Evolutionary conservation across 2,329 filamentous ascomycete species (phyloP).

Genomic region (Macrophomina phaseolina): DNA sequence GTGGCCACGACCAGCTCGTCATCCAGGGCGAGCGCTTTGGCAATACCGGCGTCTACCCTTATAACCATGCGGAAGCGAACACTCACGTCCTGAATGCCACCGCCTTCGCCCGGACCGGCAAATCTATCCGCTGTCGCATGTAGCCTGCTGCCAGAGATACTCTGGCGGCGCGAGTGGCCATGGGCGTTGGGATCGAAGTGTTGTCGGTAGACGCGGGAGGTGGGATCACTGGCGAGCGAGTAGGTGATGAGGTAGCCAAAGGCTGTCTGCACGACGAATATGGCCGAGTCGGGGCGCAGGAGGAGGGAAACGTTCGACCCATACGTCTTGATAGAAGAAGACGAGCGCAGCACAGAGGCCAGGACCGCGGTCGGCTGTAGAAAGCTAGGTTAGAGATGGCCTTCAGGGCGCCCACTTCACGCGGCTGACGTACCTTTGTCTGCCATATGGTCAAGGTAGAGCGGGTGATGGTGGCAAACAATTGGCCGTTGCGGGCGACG

Average conservation of each 20-base stretch:
- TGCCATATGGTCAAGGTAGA: slow-evolving; percentile 95
- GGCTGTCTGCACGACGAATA: slow-evolving; percentile 87
- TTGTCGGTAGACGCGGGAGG: slow-evolving; percentile 83
- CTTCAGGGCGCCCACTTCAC: slow-evolving; percentile 27
- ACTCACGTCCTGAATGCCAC: slow-evolving; percentile 82
- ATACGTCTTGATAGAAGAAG: slow-evolving; percentile 79
- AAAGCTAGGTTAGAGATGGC: slow-evolving; percentile 4
- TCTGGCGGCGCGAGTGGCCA: slow-evolving; percentile 57
- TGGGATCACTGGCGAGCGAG: slow-evolving; percentile 82
- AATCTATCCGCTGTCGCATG: slow-evolving; percentile 46
- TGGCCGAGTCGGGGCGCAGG: slow-evolving; percentile 87
- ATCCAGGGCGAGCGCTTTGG: slow-evolving; percentile 84
- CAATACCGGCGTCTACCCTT: slow-evolving; percentile 94
- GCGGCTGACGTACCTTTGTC: slow-evolving; percentile 70
- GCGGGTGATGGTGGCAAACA: slow-evolving; percentile 86
- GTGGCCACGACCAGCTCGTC: slow-evolving; percentile 94
- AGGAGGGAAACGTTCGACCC: slow-evolving; percentile 84
- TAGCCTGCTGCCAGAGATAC: slow-evolving; percentile 44
- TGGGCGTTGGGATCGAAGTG: slow-evolving; percentile 66
- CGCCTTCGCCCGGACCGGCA: slow-evolving; percentile 77
- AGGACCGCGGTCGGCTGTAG: slow-evolving; percentile 83
- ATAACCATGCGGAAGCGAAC: slow-evolving; percentile 97
- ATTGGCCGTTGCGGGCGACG: slow-evolving; percentile 77
- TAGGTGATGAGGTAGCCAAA: slow-evolving; percentile 93
- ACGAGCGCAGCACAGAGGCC: slow-evolving; percentile 82